Base-by-base conservation (phyloP, 495 filamentous ascomycete species). In the Lasiosphaeria hispida region DNA sequence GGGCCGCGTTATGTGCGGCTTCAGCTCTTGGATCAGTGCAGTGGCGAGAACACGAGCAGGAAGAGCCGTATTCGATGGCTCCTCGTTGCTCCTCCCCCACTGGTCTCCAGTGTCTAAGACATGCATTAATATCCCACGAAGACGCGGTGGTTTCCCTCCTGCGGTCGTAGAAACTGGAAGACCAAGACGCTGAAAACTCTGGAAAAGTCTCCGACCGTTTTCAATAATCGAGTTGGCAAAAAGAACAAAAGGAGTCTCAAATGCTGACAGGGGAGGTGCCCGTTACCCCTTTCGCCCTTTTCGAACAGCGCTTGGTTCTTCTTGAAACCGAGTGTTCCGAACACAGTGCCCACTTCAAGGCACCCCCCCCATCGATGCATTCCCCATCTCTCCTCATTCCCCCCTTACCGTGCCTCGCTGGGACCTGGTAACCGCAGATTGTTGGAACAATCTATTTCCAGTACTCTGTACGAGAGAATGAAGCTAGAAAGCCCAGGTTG, bases 371-470 rank as follows among this genome's bases (percentile, higher is more conserved):
- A 13, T 11, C 30, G 30, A 39, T 30, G 18, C 10, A 15, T 45
- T 13, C 44, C 45, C 55, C 45, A 36, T 36, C 18, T 19, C 17
- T 40, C 23, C 23, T 30, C n/a, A 14, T 17, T 37, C 35, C 49
- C 49, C 49, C 37, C 10, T 51, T 18, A 8, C 35, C 39, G 23
- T 33, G 48, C 52, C 50, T 62, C 30, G 13, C 39, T 43, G 53
- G 52, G 19, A 45, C 48, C 45, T 57, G 57, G 48, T 40, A 38
- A 23, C n/a, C 19, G 41, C 49, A 48, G 23, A 43, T 42, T 42
- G 42, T 17, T 10, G 50, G 48, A 45, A 40, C 57, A 61, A 63
- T 68, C 57, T 60, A 67, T 67, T 64, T 62, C 55, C 51, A 62
- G 60, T 39, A 5, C 23, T 30, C 23, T 5, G 50, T 54, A 62